A percentile compares a stretch with the other conserved stretches of the same genome.
phyloP scores from a whole-genome alignment of 1,284 basidiomycete species.

The Microbotryomycetes sp. region DNA sequence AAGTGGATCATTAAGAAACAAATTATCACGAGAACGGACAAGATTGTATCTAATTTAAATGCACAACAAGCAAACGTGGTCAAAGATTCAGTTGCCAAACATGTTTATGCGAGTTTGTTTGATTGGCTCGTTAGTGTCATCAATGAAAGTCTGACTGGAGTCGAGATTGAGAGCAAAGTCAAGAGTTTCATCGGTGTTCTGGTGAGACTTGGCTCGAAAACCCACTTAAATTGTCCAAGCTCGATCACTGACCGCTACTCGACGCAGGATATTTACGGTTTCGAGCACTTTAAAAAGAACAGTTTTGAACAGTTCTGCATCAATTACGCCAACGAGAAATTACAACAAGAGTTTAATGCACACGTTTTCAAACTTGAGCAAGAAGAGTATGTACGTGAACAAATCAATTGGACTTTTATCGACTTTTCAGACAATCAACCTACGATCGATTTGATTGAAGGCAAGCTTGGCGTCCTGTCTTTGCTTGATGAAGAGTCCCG shows the following conservation, averaged over 20 bases:
- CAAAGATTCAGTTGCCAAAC: conserved; percentile 93
- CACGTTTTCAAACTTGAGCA: conserved; percentile 98
- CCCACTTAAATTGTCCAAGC: too few species aligned
- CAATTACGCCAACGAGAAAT: conserved; percentile 98
- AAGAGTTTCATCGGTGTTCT: conserved; percentile 99
- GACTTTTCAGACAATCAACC: conserved; percentile 98
- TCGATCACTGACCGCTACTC: not conserved
- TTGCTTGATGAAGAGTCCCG: conserved; percentile 97
- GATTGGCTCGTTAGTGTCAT: conserved; percentile 98
- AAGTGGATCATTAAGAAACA: conserved; percentile 99
- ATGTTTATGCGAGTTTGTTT: conserved; percentile 96
- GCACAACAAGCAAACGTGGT: conserved; percentile 90
- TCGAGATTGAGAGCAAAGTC: conserved; percentile 74
- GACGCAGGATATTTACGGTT: conserved; percentile 58
- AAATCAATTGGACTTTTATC: conserved; percentile 99
- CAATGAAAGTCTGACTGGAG: conserved; percentile 89
- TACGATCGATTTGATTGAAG: conserved; percentile 97
- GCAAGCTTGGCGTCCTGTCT: conserved; percentile 89
- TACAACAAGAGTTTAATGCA: conserved; percentile 96
- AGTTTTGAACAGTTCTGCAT: conserved; percentile 99
- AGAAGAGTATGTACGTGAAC: conserved; percentile 96
- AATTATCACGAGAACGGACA: conserved; percentile 87
- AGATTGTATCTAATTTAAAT: conserved; percentile 82
- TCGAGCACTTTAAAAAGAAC: conserved; percentile 97
- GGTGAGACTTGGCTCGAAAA: conserved; percentile 41